Percentiles rank a stretch among this genome's conserved stretches.
phyloP scores from a whole-genome alignment of 805 yeast genomes.

The Naumovozyma dairenensis region DNA sequence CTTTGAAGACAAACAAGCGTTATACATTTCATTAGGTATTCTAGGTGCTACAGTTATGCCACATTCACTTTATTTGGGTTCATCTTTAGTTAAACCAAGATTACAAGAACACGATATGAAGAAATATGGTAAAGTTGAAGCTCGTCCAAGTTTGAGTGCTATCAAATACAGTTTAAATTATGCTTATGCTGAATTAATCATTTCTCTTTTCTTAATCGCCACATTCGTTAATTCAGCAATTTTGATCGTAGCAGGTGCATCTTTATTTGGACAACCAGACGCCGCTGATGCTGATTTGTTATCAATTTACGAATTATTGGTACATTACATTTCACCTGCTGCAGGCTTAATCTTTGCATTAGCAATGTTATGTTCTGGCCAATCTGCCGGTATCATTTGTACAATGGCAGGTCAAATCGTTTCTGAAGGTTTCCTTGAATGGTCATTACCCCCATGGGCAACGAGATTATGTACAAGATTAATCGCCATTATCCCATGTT shows the following conservation, averaged over 20 bases:
- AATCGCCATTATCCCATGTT: slow-evolving; percentile 80
- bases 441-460: slow-evolving; percentile 75
- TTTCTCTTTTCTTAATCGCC: slow-evolving; percentile 78
- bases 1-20: slow-evolving; percentile 54
- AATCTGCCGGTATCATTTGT: slow-evolving; percentile 89
- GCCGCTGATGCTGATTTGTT: slow-evolving; percentile 73
- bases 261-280: slow-evolving; percentile 54
- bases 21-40: slow-evolving; percentile 71
- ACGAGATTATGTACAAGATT: slow-evolving; percentile 71
- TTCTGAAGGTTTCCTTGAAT: slow-evolving; percentile 75
- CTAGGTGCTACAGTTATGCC: slow-evolving; percentile 96
- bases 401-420: slow-evolving; percentile 93
- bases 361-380: slow-evolving; percentile 85
- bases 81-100: slow-evolving; percentile 81
- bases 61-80: slow-evolving; percentile 74
- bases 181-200: slow-evolving; percentile 72
- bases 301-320: slow-evolving; percentile 65
- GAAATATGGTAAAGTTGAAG: slow-evolving; percentile 38
- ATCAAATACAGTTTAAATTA: slow-evolving; percentile 69
- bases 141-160: slow-evolving; percentile 72
- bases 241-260: slow-evolving; percentile 84
- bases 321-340: slow-evolving; percentile 62
- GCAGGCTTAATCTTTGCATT: slow-evolving; percentile 87
- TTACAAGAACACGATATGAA: slow-evolving; percentile 61
- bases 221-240: slow-evolving; percentile 89